phyloP scores from a whole-genome alignment of 192 early-diverging fungal genomes.

The Podila epigama region DNA sequence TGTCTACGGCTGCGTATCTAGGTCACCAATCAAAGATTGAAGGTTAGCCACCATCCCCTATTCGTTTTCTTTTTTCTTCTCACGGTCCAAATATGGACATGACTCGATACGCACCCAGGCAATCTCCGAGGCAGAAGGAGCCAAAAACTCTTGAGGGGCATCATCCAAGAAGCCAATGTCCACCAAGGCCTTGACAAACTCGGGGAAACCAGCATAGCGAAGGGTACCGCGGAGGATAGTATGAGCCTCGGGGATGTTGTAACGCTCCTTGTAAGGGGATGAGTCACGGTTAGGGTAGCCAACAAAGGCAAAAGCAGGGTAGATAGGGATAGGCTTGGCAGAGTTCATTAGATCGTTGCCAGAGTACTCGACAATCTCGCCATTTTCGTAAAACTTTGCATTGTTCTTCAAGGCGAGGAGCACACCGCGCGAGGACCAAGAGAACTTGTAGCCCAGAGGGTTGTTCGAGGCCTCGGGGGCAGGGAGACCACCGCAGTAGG shows the following conservation, averaged over 20 bases:
- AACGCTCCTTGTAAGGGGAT: conserved; percentile 90
- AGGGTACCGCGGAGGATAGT: conserved; percentile 95
- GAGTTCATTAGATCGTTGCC: conserved; percentile 90
- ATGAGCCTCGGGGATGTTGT: conserved; percentile 92
- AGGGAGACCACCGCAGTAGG: conserved; percentile 98
- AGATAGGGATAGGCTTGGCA: conserved; percentile 87
- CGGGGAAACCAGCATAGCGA: conserved; percentile 96
- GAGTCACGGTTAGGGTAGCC: conserved; percentile 99
- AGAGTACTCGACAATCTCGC: conserved; percentile 83
- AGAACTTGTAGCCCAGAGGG: conserved; percentile 99
- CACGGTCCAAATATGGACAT: neutral
- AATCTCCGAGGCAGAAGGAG: conserved; percentile 60
- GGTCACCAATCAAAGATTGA: neutral
- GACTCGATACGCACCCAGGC: conserved; percentile 65
- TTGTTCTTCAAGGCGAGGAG: conserved; percentile 94
- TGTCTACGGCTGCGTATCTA: no score
- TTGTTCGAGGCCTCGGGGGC: conserved; percentile 97
- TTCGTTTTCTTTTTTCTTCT: conserved; percentile 1
- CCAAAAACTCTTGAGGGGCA: conserved; percentile 66
- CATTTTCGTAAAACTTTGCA: conserved; percentile 90
- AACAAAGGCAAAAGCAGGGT: conserved; percentile 95
- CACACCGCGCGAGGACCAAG: conserved; percentile 98
- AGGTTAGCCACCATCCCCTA: neutral
- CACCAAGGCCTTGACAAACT: conserved; percentile 95
- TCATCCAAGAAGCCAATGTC: conserved; percentile 93